phyloP scores from a whole-genome alignment of 257 asterid genomes.

The Gentiana straminea region DNA sequence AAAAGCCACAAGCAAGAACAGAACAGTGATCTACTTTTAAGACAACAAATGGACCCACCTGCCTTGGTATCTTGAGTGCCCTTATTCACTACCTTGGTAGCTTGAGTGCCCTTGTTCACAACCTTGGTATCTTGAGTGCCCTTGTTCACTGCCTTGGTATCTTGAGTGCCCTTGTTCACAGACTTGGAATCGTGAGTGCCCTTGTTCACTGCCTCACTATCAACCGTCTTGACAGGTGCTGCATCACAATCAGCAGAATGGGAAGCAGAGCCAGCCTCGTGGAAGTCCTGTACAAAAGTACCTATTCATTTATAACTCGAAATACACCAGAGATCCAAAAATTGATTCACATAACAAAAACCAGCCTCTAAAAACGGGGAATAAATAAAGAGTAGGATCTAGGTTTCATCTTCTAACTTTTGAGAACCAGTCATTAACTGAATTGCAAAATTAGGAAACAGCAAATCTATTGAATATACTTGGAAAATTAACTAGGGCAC shows the following conservation, averaged over 20 bases:
- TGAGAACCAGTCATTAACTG: neutral
- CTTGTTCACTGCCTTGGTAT: neutral
- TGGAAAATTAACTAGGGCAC: too few relatives aligned
- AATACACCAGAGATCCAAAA: neutral
- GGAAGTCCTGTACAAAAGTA: slow-evolving; percentile 16
- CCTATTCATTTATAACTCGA: neutral
- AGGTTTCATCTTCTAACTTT: neutral
- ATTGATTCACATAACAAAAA: neutral
- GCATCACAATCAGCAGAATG: slow-evolving; percentile 8
- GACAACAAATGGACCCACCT: slow-evolving; percentile 13
- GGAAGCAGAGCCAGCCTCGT: slow-evolving; percentile 7
- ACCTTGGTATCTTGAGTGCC: neutral
- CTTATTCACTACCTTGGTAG: slow-evolving; percentile 2
- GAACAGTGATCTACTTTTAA: neutral
- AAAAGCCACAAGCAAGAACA: neutral
- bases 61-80: neutral
- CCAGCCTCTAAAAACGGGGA: neutral
- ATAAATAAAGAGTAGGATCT: too few relatives aligned
- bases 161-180: neutral
- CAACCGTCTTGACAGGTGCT: slow-evolving; percentile 10
- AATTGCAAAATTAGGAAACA: neutral
- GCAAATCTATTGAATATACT: neutral
- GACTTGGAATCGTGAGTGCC: slow-evolving; percentile 1
- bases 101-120: slow-evolving; percentile 1
- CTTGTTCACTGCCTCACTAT: slow-evolving; percentile 4